A percentile compares a stretch with the other conserved stretches of the same genome.
Evolutionary conservation across 2,329 filamentous ascomycete species (phyloP).

Genomic region (Monilinia polystroma): DNA sequence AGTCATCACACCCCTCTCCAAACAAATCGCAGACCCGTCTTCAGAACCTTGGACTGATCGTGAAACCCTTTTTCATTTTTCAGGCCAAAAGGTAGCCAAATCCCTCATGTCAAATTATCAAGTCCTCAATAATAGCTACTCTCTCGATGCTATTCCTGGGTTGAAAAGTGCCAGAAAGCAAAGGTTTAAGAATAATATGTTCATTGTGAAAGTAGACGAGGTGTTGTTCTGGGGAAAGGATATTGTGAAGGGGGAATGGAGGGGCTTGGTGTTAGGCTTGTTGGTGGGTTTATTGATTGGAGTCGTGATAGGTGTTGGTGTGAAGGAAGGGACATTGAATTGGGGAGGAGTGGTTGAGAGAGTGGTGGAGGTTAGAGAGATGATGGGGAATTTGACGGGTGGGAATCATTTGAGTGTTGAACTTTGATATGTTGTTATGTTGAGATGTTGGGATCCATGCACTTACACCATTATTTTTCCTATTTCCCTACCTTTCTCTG

Average conservation of each 20-base stretch:
- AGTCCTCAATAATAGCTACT: conserved; percentile 1
- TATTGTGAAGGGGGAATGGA: conserved; percentile 14
- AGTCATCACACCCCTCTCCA: neutral
- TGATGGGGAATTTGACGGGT: conserved; percentile 7
- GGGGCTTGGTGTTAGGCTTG: neutral
- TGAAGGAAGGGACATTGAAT: neutral
- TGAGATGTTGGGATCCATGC: neutral
- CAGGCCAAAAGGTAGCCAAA: neutral
- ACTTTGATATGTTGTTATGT: neutral
- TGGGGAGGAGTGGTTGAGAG: neutral
- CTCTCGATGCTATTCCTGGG: conserved; percentile 4
- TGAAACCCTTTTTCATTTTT: conserved; percentile 1
- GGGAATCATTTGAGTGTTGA: neutral
- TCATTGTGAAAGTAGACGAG: conserved; percentile 1
- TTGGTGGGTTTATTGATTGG: neutral
- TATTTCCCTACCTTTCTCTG: neutral
- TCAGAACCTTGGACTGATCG: conserved; percentile 13
- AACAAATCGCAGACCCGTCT: neutral
- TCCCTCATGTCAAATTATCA: neutral
- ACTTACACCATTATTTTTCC: neutral
- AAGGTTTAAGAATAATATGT: neutral
- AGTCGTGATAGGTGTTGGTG: neutral
- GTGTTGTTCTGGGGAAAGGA: neutral
- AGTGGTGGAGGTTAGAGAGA: neutral
- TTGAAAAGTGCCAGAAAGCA: conserved; percentile 7